These are phyloP conservation scores for Ulota crispa DNA, from an alignment of 225 moss, liverwort and hornwort species.

Conservation along the genomic window DNA sequence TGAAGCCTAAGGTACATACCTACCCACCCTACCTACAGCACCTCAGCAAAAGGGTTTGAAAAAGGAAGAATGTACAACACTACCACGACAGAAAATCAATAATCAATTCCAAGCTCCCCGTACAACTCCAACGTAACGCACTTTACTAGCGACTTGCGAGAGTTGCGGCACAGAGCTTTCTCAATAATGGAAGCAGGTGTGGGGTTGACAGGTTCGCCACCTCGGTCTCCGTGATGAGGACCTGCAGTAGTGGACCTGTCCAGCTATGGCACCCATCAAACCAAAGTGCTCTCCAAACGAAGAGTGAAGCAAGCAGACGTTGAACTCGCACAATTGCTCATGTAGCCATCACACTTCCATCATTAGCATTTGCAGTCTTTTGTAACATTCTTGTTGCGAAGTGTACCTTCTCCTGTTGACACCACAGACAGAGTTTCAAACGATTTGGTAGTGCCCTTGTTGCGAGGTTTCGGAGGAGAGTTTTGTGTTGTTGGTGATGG, in stretches of 20 bases:
- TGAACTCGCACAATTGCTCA: background rate
- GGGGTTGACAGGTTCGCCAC: slow-evolving; percentile 13
- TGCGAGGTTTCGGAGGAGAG: background rate
- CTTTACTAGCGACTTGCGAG: slow-evolving; percentile 1
- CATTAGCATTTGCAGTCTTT: background rate
- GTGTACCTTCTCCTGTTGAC: background rate
- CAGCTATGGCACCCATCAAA: background rate
- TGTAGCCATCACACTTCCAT: background rate
- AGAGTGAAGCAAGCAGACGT: background rate
- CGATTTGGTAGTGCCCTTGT: background rate
- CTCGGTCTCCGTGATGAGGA: background rate
- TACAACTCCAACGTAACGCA: background rate
- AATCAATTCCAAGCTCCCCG: background rate
- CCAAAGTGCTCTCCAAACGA: background rate
- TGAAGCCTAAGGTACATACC: too few species aligned
- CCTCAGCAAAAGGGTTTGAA: background rate
- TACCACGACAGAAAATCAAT: background rate
- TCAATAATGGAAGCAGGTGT: slow-evolving; percentile 15
- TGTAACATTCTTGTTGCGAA: background rate
- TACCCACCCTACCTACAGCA: background rate
- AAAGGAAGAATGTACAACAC: background rate
- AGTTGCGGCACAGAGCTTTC: background rate
- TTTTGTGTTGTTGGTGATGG: background rate
- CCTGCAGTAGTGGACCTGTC: background rate
- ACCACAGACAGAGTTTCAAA: background rate